Evolutionary conservation across 306 rosid genomes (phyloP), one percentile per base, ranked within the genome.

Genomic region (Prunus armeniaca): DNA sequence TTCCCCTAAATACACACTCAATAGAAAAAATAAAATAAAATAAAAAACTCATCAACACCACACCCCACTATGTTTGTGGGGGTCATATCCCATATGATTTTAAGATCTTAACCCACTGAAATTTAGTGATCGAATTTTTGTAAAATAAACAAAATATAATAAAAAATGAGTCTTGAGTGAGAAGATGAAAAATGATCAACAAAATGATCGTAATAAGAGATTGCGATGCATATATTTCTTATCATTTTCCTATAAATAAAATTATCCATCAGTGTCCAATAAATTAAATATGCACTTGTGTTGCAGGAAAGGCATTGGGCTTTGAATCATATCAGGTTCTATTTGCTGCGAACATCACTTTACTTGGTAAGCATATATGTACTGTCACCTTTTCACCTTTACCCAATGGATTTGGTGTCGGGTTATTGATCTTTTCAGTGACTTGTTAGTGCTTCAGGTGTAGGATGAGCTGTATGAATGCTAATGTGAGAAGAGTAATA

Each of bases 301-400:
- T 66, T 80, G 83, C 85, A 91, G 98, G 98, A 86, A 93, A 74
- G 85, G 86, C 17, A 81, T 88, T 34, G 98, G 97, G 57, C 78
- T 91, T 74, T 83, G 91, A 60, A 85, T 93, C 56, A 82, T 91
- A 55, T 85, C 83, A 67, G 93, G 95, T 61, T 93, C 91, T 78
- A 85, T 93, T 78, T 91, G 91, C 86, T 93, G 98, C 68, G 97
- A 93, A 81, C 93, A 93, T 47, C 98, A 89, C 72, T 93, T 93
- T 72, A 75, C 79, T 65, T 93, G 98, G 97, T 85, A 69, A 58
- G 69, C 73, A 15, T 64, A n/a, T 38, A 27, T 24, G 28, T 15
- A 19, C 11, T 12, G 6, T 30, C 9, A 10, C 55, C n/a, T 62
- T 38, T 2, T 38, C 6, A 27, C 17, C 24, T 38, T 57, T n/a